Base-by-base conservation (phyloP, 2,329 filamentous ascomycete genomes). In the Aspergillus brasiliensis region DNA sequence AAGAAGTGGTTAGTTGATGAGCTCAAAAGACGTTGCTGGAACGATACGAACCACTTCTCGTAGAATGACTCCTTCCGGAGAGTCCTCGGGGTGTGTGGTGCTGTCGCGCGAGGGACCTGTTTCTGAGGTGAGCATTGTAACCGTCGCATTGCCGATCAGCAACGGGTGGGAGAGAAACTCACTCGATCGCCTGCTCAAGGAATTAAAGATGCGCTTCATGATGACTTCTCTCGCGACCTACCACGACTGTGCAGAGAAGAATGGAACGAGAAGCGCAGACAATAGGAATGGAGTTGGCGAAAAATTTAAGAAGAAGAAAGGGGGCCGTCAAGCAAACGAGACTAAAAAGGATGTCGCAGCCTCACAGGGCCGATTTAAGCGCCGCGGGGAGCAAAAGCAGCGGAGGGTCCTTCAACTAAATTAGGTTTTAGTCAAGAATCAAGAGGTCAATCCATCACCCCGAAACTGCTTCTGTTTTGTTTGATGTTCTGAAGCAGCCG, bases 181-280 rank as follows among this genome's bases (percentile, higher is more conserved):
- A 76, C 74, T 73, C 27, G 70, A 66, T 28, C 72, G 73, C 59
- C 69, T 67, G 51, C 62, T 73, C 58, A 74, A 58, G 28, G 68
- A 69, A 31, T 69, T 70, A n/a, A 77, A 57, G 25, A 77, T 69
- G 51, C 74, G 73, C 66, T 77, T 77, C 75, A 77, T 77, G 59
- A 28, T 38, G 46, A 44, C 10, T 46, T 42, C 15, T 42, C 15
- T 6, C 47, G 44, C 10, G 19, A 5, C 19, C 31, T n/a, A 31
- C 40, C 21, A 53, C 38, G 15, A 42, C 49, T 42, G 17, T 49
- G 17, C 25, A 56, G 25, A 10, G n/a, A 49, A 40, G 21, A n/a
- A 51, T 48, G 25, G 17, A 28, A 15, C 21, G 25, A 5, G 47
- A 37, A 55, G 8, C 4, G n/a, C 37, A 13, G 42, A 59, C 49